Evolutionary conservation across 306 rosid genomes (phyloP), one percentile per base, ranked within the genome.

Genomic region (Lathyrus sativus): DNA sequence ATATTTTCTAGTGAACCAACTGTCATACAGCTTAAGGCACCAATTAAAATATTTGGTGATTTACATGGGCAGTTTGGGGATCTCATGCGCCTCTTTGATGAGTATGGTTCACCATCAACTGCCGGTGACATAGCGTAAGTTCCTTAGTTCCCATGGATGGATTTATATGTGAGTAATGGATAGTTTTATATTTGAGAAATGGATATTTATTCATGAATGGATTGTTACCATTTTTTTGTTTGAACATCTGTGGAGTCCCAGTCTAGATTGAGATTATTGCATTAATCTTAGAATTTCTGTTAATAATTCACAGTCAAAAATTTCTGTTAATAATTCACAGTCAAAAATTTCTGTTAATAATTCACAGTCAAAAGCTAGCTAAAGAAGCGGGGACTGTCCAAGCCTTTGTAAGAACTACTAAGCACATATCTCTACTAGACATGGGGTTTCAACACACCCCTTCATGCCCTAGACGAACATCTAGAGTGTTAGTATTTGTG

Each of bases 121-220:
- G 99, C 99, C 41, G 99, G 99, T 70, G 99, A 95, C 76, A 95
- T 95, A 11, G 92, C 99, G 99, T 95, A 84, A 87, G 99, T 88
- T 63, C 51, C 68, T 74, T 74, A 17, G 57, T 59, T 31, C 39
- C 17, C 38, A 24, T 5, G 28, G 77, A 59, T 64, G 60, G 56
- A 51, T 73, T 71, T 67, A 14, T 68, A 14, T 50, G 18, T 28
- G 48, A 39, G 26, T 38, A 44, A 57, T 57, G 61, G 17, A 35
- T 35, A 35, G 39, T 35, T 35, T 35, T 35, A 35, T 35, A 1
- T 35, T 35, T 35, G 39, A 35, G 39, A 35, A 35, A 35, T 33
- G 38, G 38, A 7, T 33, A 33, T 7, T 33, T 33, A 35, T 8
- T 35, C 39, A 35, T 35, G 39, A 7, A 35, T 35, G 39, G 39